Evolutionary conservation across 208 protist genomes (phyloP).

Genomic region (Trypanosoma lewisi): DNA sequence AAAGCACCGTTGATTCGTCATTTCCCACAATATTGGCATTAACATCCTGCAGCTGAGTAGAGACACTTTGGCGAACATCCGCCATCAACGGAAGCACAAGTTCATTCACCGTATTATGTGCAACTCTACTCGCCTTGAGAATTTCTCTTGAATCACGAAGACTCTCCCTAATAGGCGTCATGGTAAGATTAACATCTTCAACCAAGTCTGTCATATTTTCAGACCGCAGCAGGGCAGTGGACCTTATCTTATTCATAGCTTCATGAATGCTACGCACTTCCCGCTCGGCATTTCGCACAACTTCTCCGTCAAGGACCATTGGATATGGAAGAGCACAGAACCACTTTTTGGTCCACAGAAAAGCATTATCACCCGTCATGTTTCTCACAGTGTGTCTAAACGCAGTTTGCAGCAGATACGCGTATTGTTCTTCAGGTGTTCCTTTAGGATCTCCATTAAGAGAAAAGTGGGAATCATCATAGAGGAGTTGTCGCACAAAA

Average conservation of each 20-base stretch:
- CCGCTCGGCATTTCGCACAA: background rate
- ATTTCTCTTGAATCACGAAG: conserved; percentile 1
- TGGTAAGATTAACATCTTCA: background rate
- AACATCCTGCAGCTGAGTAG: conserved; percentile 6
- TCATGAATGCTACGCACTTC: conserved; percentile 16
- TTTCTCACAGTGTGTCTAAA: conserved; percentile 28
- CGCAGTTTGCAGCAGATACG: conserved; percentile 6
- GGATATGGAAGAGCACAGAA: conserved; percentile 21
- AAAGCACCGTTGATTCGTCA: conserved; percentile 60
- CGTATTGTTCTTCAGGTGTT: conserved; percentile 20
- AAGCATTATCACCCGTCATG: conserved; percentile 7
- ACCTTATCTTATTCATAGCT: background rate
- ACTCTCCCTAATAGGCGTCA: background rate
- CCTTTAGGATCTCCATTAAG: background rate
- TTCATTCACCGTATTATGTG: conserved; percentile 19
- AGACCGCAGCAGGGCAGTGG: background rate
- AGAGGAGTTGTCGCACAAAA: background rate
- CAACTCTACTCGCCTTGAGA: conserved; percentile 8
- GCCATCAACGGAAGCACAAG: conserved; percentile 31
- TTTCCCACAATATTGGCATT: conserved; percentile 38
- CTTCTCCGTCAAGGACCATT: conserved; percentile 20
- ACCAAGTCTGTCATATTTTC: background rate
- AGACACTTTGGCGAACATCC: conserved; percentile 11
- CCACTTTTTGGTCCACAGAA: background rate
- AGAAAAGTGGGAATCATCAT: background rate